A percentile compares a stretch with the other conserved stretches of the same genome.
These are phyloP conservation scores for Albugo candida DNA, from an alignment of 352 stramenopile species.

Conservation along the genomic window DNA sequence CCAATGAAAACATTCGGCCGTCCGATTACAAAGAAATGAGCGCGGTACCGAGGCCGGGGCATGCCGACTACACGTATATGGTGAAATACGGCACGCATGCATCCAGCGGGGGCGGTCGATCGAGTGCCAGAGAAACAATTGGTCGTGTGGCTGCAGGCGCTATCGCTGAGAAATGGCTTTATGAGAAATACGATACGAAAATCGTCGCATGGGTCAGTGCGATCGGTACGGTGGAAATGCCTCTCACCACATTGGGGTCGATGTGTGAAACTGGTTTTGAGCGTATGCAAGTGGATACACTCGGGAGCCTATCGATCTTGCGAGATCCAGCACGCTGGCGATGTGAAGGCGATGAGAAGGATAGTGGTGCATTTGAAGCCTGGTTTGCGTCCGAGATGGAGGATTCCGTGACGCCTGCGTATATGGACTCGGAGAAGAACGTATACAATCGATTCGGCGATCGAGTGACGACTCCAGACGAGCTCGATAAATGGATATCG, in stretches of 20 bases:
- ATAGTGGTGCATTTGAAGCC: slow-evolving; percentile 44
- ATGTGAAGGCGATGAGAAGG: slow-evolving; percentile 14
- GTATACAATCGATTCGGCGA: slow-evolving; percentile 74
- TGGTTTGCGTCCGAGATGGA: slow-evolving; percentile 41
- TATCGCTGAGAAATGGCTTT: slow-evolving; percentile 92
- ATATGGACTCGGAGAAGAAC: slow-evolving; percentile 87
- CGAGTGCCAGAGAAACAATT: slow-evolving; percentile 95
- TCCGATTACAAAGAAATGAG: slow-evolving; percentile 96
- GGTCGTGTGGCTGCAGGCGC: slow-evolving; percentile 92
- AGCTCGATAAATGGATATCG: slow-evolving; percentile 44
- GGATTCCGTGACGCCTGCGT: slow-evolving; percentile 46
- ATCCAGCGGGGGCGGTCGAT: slow-evolving; percentile 89
- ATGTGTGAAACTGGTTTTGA: slow-evolving; percentile 44
- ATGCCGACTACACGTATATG: slow-evolving; percentile 99
- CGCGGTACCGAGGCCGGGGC: slow-evolving; percentile 75
- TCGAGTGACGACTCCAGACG: slow-evolving; percentile 25
- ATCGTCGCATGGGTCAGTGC: slow-evolving; percentile 82
- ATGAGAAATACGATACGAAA: slow-evolving; percentile 77
- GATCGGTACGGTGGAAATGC: slow-evolving; percentile 76
- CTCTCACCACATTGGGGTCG: slow-evolving; percentile 37
- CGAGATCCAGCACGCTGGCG: slow-evolving; percentile 46
- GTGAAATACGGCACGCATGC: slow-evolving; percentile 98
- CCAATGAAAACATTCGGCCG: slow-evolving; percentile 94
- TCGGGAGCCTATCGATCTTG: slow-evolving; percentile 68
- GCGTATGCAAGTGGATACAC: slow-evolving; percentile 63